phyloP scores from a whole-genome alignment of 768 basidiomycete genomes.

The Lactifluus piperatus region DNA sequence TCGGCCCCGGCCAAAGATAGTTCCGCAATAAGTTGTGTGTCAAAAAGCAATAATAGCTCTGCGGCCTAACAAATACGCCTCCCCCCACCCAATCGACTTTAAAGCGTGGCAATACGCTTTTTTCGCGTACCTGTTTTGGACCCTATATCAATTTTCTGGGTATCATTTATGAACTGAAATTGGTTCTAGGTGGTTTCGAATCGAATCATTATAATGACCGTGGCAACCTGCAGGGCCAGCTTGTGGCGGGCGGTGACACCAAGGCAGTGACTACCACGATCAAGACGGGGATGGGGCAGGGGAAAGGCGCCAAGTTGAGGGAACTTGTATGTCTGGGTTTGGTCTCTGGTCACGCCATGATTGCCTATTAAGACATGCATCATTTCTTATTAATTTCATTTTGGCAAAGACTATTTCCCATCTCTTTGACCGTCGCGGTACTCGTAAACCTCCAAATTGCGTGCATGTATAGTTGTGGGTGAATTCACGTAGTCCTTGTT shows the following conservation, averaged over 20 bases:
- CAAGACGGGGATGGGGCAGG: neutral
- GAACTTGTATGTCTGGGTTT: neutral
- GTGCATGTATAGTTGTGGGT: too few species aligned
- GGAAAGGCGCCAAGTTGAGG: neutral
- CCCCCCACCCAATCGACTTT: too few species aligned
- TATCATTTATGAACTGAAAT: neutral
- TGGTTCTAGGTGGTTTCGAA: too few species aligned
- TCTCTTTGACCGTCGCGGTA: neutral
- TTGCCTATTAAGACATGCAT: too few species aligned
- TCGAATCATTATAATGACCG: neutral
- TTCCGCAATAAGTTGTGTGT: too few species aligned
- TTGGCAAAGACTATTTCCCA: neutral
- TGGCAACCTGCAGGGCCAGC: neutral
- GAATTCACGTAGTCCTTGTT: neutral
- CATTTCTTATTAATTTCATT: neutral
- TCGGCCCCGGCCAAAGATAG: too few species aligned
- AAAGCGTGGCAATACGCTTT: too few species aligned
- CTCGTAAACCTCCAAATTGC: neutral
- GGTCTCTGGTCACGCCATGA: too few species aligned
- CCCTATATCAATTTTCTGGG: neutral
- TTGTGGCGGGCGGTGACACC: neutral
- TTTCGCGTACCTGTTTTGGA: too few species aligned
- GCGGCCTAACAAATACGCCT: too few species aligned
- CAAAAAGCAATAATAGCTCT: too few species aligned
- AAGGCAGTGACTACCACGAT: neutral